These are phyloP conservation scores for Eruca vesicaria DNA, from an alignment of 441 rosid species.

Conservation along the genomic window DNA sequence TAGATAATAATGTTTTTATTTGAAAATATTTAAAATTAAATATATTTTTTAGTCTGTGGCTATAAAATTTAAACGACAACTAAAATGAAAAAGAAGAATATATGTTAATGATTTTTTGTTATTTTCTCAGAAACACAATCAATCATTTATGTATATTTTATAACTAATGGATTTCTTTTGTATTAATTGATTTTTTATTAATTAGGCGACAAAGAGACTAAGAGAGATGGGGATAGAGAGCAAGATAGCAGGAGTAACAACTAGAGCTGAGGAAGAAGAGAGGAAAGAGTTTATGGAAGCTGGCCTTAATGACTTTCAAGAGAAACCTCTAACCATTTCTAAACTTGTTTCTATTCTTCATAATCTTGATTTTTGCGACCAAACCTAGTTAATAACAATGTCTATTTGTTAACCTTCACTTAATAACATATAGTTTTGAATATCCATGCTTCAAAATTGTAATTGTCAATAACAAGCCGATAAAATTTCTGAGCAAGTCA, in stretches of 20 bases:
- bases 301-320: slow-evolving; percentile 72
- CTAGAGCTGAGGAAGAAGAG: slow-evolving; percentile 44
- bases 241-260: slow-evolving; percentile 69
- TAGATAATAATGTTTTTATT: too few species aligned
- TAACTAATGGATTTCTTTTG: background rate
- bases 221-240: slow-evolving; percentile 75
- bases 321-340: slow-evolving; percentile 74
- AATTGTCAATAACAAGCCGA: background rate
- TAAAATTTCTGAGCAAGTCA: background rate
- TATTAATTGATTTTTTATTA: background rate
- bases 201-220: slow-evolving; percentile 68
- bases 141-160: too few species aligned
- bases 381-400: background rate
- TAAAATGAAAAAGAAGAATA: too few species aligned
- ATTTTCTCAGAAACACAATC: too few species aligned
- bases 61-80: too few species aligned
- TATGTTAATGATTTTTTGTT: too few species aligned
- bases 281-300: slow-evolving; percentile 66
- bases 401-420: background rate
- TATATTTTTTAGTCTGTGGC: too few species aligned
- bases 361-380: slow-evolving; percentile 35
- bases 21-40: too few species aligned
- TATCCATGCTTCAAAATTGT: background rate
- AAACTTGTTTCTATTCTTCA: slow-evolving; percentile 59
- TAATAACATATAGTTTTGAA: background rate